Evolutionary conservation across 202 grass and related monocot species (phyloP).

Genomic region (Panicum virgatum): DNA sequence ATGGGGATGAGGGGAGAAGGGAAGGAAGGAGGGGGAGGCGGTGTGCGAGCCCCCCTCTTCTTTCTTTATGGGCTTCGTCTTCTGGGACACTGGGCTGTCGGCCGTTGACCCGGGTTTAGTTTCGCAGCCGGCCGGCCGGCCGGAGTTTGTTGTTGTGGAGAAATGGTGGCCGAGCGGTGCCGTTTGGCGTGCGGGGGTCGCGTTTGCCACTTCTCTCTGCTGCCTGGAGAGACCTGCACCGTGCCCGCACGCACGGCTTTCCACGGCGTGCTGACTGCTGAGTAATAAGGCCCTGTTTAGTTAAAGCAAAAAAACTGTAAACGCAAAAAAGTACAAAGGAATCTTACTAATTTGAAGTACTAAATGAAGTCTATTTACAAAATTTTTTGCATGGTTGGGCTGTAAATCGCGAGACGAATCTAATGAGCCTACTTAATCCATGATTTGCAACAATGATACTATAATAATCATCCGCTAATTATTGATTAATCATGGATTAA

Average conservation of each 20-base stretch:
- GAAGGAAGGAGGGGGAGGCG: background rate
- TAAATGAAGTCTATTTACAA: no score
- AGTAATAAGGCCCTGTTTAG: no score
- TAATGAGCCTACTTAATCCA: no score
- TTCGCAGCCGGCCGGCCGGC: background rate
- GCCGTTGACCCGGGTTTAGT: constrained; percentile 26
- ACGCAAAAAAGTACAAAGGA: no score
- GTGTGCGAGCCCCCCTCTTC: background rate
- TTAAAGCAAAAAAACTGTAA: no score
- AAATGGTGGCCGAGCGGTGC: background rate
- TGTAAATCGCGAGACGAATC: no score
- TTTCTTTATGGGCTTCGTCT: background rate
- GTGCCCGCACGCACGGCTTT: background rate
- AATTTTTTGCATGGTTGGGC: no score
- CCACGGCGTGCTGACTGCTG: no score
- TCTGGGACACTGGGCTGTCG: constrained; percentile 33
- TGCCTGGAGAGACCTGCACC: background rate
- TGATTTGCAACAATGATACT: no score
- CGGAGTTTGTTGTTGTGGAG: background rate
- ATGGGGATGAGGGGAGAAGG: background rate
- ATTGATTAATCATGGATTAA: no score
- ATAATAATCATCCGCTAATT: no score
- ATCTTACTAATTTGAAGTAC: no score
- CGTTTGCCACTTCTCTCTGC: background rate
- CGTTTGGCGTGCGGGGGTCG: background rate